Evolutionary conservation across 1,284 basidiomycete genomes (phyloP).

Genomic region (Naganishia sp.): DNA sequence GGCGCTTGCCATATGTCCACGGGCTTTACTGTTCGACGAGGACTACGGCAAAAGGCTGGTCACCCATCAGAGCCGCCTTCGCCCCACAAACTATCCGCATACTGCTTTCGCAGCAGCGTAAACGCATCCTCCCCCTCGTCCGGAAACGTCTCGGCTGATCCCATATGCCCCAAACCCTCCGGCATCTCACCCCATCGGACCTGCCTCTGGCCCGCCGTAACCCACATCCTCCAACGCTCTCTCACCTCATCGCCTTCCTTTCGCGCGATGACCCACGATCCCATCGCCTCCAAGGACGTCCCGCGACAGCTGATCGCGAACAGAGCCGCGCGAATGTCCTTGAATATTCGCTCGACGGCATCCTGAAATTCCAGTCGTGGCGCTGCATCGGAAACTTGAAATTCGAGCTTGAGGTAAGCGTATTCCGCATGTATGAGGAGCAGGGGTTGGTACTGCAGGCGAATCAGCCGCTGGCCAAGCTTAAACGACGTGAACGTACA

Average conservation of each 20-base stretch:
- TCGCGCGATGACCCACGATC: background rate
- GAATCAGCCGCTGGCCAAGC: background rate
- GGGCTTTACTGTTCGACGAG: too few relatives aligned
- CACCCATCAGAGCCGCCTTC: too few relatives aligned
- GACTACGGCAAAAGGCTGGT: too few relatives aligned
- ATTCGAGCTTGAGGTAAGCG: background rate
- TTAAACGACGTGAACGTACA: background rate
- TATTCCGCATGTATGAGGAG: background rate
- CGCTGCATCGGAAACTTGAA: background rate
- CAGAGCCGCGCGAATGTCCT: background rate
- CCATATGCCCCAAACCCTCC: background rate
- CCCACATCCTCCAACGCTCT: background rate
- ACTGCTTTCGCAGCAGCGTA: background rate
- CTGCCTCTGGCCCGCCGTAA: background rate
- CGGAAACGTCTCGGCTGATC: background rate
- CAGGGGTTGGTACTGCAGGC: conserved; percentile 2
- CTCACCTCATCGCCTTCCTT: background rate
- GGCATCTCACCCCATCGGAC: background rate
- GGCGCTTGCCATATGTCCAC: too few relatives aligned
- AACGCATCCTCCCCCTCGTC: background rate
- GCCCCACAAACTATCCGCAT: background rate
- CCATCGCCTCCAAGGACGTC: background rate
- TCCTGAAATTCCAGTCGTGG: background rate
- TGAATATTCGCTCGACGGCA: background rate
- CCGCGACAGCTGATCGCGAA: conserved; percentile 8